A percentile compares a stretch with the other conserved stretches of the same genome.
Conservation (phyloP, 352 stramenopile genomes). For the Phytopythium aichiense region DNA sequence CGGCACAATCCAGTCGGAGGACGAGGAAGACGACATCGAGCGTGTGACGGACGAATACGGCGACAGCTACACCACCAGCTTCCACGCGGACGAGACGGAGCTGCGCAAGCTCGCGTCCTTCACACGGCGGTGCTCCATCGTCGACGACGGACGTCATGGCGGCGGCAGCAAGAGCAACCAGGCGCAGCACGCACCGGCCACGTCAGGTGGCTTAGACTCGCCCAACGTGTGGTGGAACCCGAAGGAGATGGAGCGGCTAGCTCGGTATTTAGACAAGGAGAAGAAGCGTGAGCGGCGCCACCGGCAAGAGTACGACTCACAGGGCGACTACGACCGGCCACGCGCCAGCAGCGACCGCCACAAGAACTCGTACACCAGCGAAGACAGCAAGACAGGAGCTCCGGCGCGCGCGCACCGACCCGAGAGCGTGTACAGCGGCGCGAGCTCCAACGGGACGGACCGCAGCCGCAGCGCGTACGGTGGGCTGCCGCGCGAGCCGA, state of each 20-base stretch:
- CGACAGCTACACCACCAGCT: not conserved
- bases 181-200: not conserved
- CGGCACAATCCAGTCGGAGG: slow-evolving; percentile 7
- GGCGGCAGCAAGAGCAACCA: slow-evolving; percentile 11
- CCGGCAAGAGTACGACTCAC: slow-evolving; percentile 10
- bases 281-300: slow-evolving; percentile 15
- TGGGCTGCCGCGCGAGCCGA: not conserved
- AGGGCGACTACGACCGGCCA: slow-evolving; percentile 4
- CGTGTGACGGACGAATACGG: not conserved
- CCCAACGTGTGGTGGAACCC: slow-evolving; percentile 27
- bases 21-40: not conserved
- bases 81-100: slow-evolving; percentile 4
- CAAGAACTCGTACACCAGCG: not conserved
- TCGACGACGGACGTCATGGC: not conserved
- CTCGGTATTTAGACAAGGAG: slow-evolving; percentile 18
- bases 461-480: not conserved
- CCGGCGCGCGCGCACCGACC: not conserved
- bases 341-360: slow-evolving; percentile 2
- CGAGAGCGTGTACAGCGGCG: slow-evolving; percentile 2
- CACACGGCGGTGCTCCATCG: slow-evolving; percentile 15
- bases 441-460: slow-evolving; percentile 3
- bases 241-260: slow-evolving; percentile 30
- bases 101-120: slow-evolving; percentile 25
- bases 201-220: slow-evolving; percentile 3
- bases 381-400: not conserved